phyloP scores from a whole-genome alignment of 495 filamentous ascomycete genomes.

The Annulohypoxylon bovei region DNA sequence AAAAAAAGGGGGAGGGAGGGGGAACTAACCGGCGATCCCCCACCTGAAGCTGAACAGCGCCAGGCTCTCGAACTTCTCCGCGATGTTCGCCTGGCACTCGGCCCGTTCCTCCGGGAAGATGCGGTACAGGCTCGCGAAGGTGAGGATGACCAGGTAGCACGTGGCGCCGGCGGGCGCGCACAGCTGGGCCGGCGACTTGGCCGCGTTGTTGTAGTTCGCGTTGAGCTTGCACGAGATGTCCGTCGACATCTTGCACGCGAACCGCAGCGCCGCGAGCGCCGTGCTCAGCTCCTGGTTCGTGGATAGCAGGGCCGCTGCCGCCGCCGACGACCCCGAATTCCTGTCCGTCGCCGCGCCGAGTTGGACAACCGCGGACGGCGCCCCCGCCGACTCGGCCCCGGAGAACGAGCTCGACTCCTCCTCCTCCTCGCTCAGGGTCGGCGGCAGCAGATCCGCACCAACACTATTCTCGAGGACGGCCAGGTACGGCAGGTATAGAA shows the following conservation, averaged over 20 bases:
- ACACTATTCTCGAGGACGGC: constrained; percentile 21
- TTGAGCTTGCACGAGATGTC: constrained; percentile 48
- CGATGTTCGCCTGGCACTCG: constrained; percentile 40
- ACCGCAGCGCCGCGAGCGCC: constrained; percentile 42
- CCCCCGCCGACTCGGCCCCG: too few relatives aligned
- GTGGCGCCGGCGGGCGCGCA: constrained; percentile 47
- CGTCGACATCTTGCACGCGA: constrained; percentile 49
- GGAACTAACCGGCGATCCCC: constrained; percentile 46
- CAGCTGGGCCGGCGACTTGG: constrained; percentile 37
- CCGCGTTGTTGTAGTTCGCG: constrained; percentile 34
- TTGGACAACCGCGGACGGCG: too few relatives aligned
- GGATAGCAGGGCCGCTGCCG: not conserved
- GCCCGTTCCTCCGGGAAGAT: constrained; percentile 41
- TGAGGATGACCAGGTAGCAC: constrained; percentile 41
- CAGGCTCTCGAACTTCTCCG: constrained; percentile 48
- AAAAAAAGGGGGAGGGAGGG: not conserved
- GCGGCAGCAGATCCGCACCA: not conserved
- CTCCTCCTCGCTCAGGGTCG: not conserved
- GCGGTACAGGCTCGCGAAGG: constrained; percentile 34
- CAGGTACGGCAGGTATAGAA: constrained; percentile 36
- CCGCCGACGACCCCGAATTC: not conserved
- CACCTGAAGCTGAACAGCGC: constrained; percentile 45
- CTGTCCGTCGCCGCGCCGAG: too few relatives aligned
- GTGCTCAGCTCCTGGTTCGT: constrained; percentile 36
- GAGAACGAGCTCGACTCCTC: too few relatives aligned